These are phyloP conservation scores for Dioscorea zingiberensis DNA, from an alignment of 106 monocot species.

Conservation along the genomic window DNA sequence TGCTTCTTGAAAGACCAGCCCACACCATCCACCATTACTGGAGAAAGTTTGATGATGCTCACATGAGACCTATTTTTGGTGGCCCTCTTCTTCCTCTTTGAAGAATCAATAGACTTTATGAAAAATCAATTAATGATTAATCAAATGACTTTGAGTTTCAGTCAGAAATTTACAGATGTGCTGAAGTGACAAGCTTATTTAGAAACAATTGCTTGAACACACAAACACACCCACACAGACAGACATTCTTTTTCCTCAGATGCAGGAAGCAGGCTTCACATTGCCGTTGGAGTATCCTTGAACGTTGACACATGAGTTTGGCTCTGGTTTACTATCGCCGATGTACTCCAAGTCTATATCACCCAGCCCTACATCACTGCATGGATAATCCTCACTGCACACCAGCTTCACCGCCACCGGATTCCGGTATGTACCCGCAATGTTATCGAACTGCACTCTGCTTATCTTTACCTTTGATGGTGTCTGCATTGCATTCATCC, in stretches of 20 bases:
- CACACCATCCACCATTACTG: conserved; percentile 69
- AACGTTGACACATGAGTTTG: conserved; percentile 7
- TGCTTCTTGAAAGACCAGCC: conserved; percentile 57
- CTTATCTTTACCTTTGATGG: conserved; percentile 5
- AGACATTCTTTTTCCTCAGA: not conserved
- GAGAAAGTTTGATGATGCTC: conserved; percentile 71
- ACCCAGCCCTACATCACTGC: conserved; percentile 14
- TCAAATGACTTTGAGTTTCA: too few species aligned
- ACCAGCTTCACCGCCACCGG: conserved; percentile 14
- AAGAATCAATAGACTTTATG: too few species aligned
- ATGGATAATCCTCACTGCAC: conserved; percentile 26
- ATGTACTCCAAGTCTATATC: conserved; percentile 14
- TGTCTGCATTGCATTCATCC: not conserved
- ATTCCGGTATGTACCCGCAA: not conserved
- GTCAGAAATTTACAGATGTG: too few species aligned
- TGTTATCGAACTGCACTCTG: not conserved
- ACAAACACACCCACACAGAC: too few species aligned
- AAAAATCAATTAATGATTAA: too few species aligned
- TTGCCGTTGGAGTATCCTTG: not conserved
- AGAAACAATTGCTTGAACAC: too few species aligned
- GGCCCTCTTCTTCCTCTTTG: conserved; percentile 18
- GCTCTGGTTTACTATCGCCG: not conserved
- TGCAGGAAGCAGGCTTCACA: conserved; percentile 7
- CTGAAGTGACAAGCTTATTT: too few species aligned
- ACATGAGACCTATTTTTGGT: conserved; percentile 78